A percentile compares a stretch with the other conserved stretches of the same genome.
Evolutionary conservation across 352 stramenopile genomes (phyloP).

Genomic region (Phytophthora fragariaefolia): DNA sequence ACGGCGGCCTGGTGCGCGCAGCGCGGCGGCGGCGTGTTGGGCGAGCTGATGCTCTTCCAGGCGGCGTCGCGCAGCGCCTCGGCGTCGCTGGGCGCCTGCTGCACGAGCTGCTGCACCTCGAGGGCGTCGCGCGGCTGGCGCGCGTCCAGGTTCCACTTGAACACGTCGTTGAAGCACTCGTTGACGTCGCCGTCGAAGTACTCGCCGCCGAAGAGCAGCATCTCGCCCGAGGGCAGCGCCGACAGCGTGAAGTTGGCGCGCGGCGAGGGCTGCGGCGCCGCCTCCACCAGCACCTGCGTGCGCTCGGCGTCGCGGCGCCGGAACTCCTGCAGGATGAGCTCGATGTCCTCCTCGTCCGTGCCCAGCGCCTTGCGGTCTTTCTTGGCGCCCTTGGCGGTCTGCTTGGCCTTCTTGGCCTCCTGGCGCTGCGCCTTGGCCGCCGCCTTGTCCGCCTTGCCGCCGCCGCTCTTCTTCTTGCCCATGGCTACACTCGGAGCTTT

Average conservation of each 20-base stretch:
- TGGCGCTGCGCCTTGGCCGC: constrained; percentile 75
- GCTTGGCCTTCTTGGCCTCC: constrained; percentile 87
- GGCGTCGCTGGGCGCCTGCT: constrained; percentile 17
- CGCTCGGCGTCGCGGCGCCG: constrained; percentile 77
- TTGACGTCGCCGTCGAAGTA: constrained; percentile 98
- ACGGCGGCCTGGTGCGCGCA: constrained; percentile 96
- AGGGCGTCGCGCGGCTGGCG: constrained; percentile 24
- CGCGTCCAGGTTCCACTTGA: constrained; percentile 91
- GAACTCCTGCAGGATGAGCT: constrained; percentile 82
- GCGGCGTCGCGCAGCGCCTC: constrained; percentile 42
- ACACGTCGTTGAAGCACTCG: constrained; percentile 96
- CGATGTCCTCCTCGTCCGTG: constrained; percentile 84
- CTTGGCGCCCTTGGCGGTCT: constrained; percentile 74
- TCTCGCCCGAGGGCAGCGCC: constrained; percentile 72
- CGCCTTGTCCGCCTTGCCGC: constrained; percentile 70
- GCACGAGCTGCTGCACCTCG: constrained; percentile 13
- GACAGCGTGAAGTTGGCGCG: constrained; percentile 86
- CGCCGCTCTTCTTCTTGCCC: constrained; percentile 73
- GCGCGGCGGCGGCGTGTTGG: constrained; percentile 88
- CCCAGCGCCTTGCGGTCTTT: constrained; percentile 81
- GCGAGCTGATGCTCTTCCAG: constrained; percentile 92
- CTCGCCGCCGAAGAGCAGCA: constrained; percentile 97
- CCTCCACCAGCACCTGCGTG: constrained; percentile 68
- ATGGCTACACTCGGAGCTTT: constrained; percentile 41
- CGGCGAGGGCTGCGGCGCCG: constrained; percentile 59